A percentile compares a stretch with the other conserved stretches of the same genome.
Evolutionary conservation across 495 filamentous ascomycete genomes (phyloP).

Genomic region (Stereocaulon alpinum): DNA sequence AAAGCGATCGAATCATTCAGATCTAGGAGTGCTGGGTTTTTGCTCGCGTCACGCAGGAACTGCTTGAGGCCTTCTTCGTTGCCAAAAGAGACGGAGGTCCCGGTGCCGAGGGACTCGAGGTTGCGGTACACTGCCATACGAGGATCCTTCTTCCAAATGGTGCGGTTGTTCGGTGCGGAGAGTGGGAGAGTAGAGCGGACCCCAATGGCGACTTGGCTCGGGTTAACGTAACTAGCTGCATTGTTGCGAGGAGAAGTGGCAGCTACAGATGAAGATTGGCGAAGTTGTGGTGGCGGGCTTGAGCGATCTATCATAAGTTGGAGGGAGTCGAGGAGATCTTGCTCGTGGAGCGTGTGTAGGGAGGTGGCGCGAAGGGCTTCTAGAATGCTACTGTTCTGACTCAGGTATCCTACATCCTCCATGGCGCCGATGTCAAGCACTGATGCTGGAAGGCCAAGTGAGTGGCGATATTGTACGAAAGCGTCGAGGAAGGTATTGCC

Average conservation of each 20-base stretch:
- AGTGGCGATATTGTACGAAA: constrained; percentile 24
- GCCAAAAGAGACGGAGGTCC: background rate
- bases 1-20: constrained; percentile 3
- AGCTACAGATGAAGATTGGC: no score
- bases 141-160: constrained; percentile 22
- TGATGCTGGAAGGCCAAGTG: constrained; percentile 23
- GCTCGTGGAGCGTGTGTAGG: background rate
- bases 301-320: constrained; percentile 7
- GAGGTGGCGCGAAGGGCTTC: constrained; percentile 2
- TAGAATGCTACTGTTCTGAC: constrained; percentile 1
- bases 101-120: background rate
- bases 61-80: constrained; percentile 17
- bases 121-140: constrained; percentile 28
- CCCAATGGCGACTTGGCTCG: constrained; percentile 14
- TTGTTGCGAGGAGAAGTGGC: background rate
- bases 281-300: constrained; percentile 7
- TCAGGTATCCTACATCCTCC: constrained; percentile 42
- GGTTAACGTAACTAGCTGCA: constrained; percentile 19
- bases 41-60: constrained; percentile 15
- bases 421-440: constrained; percentile 49
- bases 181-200: constrained; percentile 5
- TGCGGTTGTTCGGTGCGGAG: constrained; percentile 13
- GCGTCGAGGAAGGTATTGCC: constrained; percentile 26
- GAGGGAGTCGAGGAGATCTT: constrained; percentile 5
- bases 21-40: constrained; percentile 14